Percentiles rank a stretch among this genome's conserved stretches.
These are phyloP conservation scores for Podaxis sp. DNA, from an alignment of 768 basidiomycete species.

Conservation along the genomic window DNA sequence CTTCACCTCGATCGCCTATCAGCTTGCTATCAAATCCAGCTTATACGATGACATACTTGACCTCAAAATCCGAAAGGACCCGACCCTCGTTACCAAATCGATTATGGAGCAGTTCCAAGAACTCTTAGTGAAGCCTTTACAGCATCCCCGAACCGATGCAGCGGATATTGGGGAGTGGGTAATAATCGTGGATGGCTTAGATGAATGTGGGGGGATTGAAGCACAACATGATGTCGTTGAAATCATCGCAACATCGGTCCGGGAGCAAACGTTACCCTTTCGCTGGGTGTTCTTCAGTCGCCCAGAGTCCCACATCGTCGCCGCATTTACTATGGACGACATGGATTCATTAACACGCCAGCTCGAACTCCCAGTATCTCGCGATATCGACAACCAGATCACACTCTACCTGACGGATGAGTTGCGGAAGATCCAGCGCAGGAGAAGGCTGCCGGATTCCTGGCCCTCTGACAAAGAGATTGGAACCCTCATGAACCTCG, in stretches of 20 bases:
- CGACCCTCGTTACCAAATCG: not conserved
- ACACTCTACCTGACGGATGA: not conserved
- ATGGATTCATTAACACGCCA: not conserved
- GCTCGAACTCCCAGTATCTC: constrained; percentile 4
- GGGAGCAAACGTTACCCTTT: not conserved
- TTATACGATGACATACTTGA: not conserved
- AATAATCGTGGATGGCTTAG: constrained; percentile 16
- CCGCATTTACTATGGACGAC: not conserved
- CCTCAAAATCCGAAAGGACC: not conserved
- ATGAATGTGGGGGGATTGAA: constrained; percentile 8
- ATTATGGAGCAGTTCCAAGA: not conserved
- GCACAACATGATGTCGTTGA: not conserved
- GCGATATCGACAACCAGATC: constrained; percentile 9
- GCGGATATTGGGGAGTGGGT: not conserved
- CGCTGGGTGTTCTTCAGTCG: constrained; percentile 15
- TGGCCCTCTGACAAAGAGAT: constrained; percentile 14
- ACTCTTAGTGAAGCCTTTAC: not conserved
- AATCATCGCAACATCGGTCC: not conserved
- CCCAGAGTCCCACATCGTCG: constrained; percentile 10
- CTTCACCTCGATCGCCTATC: constrained; percentile 2
- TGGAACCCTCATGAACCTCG: not conserved
- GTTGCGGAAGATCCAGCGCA: not conserved
- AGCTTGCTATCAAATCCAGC: not conserved
- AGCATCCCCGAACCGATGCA: not conserved
- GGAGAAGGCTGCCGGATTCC: not conserved